These are phyloP conservation scores for Scheffersomyces amazonensis DNA, from an alignment of 805 yeast genomes.

Conservation along the genomic window DNA sequence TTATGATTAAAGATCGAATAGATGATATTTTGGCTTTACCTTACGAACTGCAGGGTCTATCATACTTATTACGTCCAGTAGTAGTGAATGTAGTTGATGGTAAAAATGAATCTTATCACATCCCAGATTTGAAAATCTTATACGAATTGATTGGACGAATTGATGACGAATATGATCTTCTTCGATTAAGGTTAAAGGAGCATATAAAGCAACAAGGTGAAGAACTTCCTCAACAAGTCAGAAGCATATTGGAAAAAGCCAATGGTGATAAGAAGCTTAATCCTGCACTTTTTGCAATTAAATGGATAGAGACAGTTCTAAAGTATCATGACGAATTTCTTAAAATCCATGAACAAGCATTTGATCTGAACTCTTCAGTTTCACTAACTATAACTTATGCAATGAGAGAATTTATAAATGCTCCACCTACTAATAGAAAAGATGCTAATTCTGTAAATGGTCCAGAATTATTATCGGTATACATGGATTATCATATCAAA, in stretches of 20 bases:
- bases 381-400: constrained; percentile 58
- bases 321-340: constrained; percentile 50
- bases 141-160: constrained; percentile 53
- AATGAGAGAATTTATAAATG: constrained; percentile 59
- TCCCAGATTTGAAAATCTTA: constrained; percentile 42
- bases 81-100: constrained; percentile 14
- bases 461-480: constrained; percentile 37
- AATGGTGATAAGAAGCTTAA: constrained; percentile 11
- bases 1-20: constrained; percentile 54
- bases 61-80: constrained; percentile 51
- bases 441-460: constrained; percentile 32
- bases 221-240: constrained; percentile 6
- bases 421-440: constrained; percentile 33
- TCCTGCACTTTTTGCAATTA: constrained; percentile 54
- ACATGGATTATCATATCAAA: constrained; percentile 39
- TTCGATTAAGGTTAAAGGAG: constrained; percentile 47
- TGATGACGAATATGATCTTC: constrained; percentile 48
- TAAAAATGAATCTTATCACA: constrained; percentile 16
- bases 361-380: constrained; percentile 46
- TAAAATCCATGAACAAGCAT: constrained; percentile 44
- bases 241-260: constrained; percentile 3
- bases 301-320: constrained; percentile 65
- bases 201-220: constrained; percentile 29
- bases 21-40: constrained; percentile 49
- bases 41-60: constrained; percentile 54